phyloP scores from a whole-genome alignment of 2,329 filamentous ascomycete species.

The Cytospora piceae region DNA sequence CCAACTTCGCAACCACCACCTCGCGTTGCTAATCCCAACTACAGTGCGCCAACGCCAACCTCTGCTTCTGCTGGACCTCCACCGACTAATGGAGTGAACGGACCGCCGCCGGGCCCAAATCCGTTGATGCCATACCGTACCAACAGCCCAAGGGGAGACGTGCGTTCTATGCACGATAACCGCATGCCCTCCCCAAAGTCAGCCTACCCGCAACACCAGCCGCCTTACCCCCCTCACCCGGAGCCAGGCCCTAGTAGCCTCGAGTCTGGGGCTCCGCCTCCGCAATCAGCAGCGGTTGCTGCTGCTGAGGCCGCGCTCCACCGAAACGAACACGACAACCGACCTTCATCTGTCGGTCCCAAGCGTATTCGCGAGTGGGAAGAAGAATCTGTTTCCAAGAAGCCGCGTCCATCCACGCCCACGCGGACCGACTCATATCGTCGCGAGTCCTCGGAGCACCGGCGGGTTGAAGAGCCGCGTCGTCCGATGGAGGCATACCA shows the following conservation, averaged over 20 bases:
- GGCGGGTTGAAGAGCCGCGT: slow-evolving; percentile 66
- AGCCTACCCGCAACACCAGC: slow-evolving; percentile 77
- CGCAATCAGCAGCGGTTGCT: slow-evolving; percentile 55
- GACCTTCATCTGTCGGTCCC: slow-evolving; percentile 76
- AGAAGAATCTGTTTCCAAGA: slow-evolving; percentile 77
- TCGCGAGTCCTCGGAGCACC: slow-evolving; percentile 75
- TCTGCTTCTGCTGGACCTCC: slow-evolving; percentile 45
- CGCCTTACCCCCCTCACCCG: slow-evolving; percentile 71
- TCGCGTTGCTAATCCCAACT: slow-evolving; percentile 64
- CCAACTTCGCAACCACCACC: slow-evolving; percentile 45
- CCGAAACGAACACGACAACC: slow-evolving; percentile 61
- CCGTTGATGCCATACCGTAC: slow-evolving; percentile 74
- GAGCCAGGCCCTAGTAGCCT: slow-evolving; percentile 69
- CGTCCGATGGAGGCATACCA: slow-evolving; percentile 74
- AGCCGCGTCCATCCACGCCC: slow-evolving; percentile 79
- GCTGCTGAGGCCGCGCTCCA: slow-evolving; percentile 62
- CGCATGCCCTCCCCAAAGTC: slow-evolving; percentile 91
- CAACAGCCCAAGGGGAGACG: slow-evolving; percentile 81
- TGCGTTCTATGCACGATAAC: slow-evolving; percentile 80
- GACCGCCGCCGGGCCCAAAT: slow-evolving; percentile 51
- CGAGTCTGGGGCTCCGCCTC: slow-evolving; percentile 69
- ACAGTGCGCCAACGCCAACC: slow-evolving; percentile 55
- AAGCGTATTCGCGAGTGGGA: slow-evolving; percentile 96
- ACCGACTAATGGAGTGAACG: slow-evolving; percentile 45
- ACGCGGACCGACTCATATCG: slow-evolving; percentile 67